Conservation (phyloP, 2,329 filamentous ascomycete species). For the Sporothrix curviconia region DNA sequence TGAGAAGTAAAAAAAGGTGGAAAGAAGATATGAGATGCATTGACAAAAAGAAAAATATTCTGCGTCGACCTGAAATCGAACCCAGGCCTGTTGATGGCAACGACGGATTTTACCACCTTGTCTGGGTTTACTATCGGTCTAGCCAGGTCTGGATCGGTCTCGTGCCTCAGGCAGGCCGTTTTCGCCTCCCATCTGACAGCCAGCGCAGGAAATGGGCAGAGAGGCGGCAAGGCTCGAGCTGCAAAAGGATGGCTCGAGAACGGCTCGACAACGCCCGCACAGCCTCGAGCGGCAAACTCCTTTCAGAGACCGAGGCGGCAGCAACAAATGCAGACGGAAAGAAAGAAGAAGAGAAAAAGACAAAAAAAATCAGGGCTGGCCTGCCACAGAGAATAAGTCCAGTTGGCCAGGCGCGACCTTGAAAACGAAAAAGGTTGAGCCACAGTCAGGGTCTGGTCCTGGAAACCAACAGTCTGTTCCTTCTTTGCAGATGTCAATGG, state of each 20-base stretch:
- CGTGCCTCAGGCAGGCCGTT: not conserved
- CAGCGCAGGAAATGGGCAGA: not conserved
- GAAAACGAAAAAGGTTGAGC: not conserved
- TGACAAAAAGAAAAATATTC: too few relatives aligned
- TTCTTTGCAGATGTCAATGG: too few relatives aligned
- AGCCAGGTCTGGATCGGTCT: conserved; percentile 4
- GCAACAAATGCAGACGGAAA: too few relatives aligned
- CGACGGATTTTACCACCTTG: too few relatives aligned
- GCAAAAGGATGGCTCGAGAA: too few relatives aligned
- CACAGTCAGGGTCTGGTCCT: not conserved
- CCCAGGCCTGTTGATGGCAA: too few relatives aligned
- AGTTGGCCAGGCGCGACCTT: too few relatives aligned
- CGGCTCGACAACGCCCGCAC: conserved; percentile 7
- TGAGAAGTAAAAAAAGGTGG: too few relatives aligned
- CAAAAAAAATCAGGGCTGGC: not conserved
- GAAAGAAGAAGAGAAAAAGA: not conserved
- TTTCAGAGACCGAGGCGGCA: not conserved
- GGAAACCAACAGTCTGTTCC: not conserved
- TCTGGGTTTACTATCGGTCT: too few relatives aligned
- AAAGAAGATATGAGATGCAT: too few relatives aligned
- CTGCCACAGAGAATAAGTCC: too few relatives aligned
- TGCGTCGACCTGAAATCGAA: too few relatives aligned
- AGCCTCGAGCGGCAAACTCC: not conserved
- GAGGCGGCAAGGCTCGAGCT: not conserved
- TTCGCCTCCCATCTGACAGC: not conserved